Evolutionary conservation across 257 asterid genomes (phyloP), one percentile per base, ranked within the genome.

Genomic region (Solanum microdontum): DNA sequence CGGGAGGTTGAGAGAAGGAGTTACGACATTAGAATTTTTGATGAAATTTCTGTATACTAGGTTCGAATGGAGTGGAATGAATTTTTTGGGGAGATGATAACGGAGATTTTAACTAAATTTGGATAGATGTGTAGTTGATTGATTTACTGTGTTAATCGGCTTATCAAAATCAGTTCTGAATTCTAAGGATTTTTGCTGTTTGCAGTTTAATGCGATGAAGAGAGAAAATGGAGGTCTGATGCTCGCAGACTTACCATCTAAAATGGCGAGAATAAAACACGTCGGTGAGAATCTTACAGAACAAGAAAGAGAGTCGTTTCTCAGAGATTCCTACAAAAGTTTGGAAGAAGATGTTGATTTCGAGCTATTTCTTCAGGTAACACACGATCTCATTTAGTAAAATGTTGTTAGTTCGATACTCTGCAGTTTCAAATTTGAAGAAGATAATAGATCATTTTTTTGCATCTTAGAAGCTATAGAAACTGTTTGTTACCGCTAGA

Each of bases 321-420:
- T 97, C 77, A 93, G 90, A 90, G 97, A 93, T 88, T 90, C 94
- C 87, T 92, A 94, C 88, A 92, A 92, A 91, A 88, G 91, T 90
- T 87, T 94, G 95, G 98, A 94, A 3, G 88, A 87, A 15, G 98
- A 93, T 33, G 98, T 95, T 70, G 99, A 96, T 94, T 96, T 97
- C 82, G 99, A 97, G 80, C 97, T 96, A 43, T 96, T 96, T 87
- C 92, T 97, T 88, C 95, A 95, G 96, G 99, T 97, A 93, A 91
- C 21, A 48, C 70, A 11, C 21, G 70, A 48, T 82, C 26, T 4
- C 85, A 5, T 17, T 48, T 3, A 28, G 28, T 48, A 26, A 12
- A 43, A 43, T 79, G 24, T 79, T 43, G 68, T 51, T 82, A 3
- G 39, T 79, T 30, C 7, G 5, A 48, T 82, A 80, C 40, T 9